A percentile compares a stretch with the other conserved stretches of the same genome.
Conservation (phyloP, 176 grass and related monocot species). For the Tillandsia fasciculata region DNA sequence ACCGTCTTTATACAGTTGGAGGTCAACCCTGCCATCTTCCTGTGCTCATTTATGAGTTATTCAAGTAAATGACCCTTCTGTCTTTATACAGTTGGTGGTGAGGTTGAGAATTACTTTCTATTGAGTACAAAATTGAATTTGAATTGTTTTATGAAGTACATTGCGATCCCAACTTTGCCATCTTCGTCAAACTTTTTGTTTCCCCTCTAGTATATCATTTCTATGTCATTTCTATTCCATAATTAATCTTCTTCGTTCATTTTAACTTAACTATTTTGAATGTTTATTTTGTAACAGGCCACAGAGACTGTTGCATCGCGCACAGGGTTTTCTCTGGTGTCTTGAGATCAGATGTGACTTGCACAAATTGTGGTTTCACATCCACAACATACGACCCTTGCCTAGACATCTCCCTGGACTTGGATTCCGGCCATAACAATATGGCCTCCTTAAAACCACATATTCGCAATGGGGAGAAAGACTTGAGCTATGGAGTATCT, state of each 20-base stretch:
- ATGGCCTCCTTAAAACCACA: constrained; percentile 30
- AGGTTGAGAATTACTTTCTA: neutral
- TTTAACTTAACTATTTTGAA: too few relatives aligned
- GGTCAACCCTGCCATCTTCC: neutral
- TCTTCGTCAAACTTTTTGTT: too few relatives aligned
- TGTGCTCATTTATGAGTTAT: neutral
- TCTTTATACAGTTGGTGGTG: neutral
- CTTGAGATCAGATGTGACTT: constrained; percentile 92
- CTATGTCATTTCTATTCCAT: neutral
- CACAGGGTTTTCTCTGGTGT: constrained; percentile 91
- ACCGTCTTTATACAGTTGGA: neutral
- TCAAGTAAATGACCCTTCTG: neutral
- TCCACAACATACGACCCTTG: constrained; percentile 99
- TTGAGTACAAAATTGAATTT: neutral
- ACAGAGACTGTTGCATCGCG: constrained; percentile 95
- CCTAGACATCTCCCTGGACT: constrained; percentile 81
- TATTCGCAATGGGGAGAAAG: constrained; percentile 44
- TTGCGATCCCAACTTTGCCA: neutral
- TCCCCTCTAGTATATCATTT: neutral
- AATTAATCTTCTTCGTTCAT: constrained; percentile 8
- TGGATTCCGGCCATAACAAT: constrained; percentile 41
- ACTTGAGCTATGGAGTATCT: constrained; percentile 32
- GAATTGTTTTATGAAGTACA: neutral
- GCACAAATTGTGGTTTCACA: constrained; percentile 86
- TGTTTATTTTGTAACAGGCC: constrained; percentile 27